Base-by-base conservation (phyloP, 2,329 filamentous ascomycete species). In the Colletotrichum caudatum region DNA sequence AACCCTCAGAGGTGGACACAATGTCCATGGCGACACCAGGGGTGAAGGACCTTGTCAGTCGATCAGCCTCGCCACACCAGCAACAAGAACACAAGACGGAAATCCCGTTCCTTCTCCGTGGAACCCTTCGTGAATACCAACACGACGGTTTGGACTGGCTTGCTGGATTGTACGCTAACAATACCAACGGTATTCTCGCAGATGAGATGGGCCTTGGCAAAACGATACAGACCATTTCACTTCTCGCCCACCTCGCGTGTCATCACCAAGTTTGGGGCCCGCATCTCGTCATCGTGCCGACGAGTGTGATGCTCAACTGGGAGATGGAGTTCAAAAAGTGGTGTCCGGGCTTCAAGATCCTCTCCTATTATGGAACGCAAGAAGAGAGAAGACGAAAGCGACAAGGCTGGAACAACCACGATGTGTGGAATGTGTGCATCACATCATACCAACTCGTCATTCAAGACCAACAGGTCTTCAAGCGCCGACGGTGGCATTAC, bases 301-400 rank as follows among this genome's bases (percentile, higher is more conserved):
- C 96, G 2, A 98, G 95, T 81, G 97, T 99, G 60, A 98, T 99
- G 88, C 89, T 99, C 74, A 99, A 99, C 79, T 99, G 96, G 96
- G 97, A 99, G 81, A 98, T 98, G 93, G 96, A 99, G 82, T 99
- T 99, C 87, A 98, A 98, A 79, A 99, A 99, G 80, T 99, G 95
- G 90, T 94, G 95, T 69, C 96, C 97, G 3, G 95, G 96, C 0
- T 99, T 99, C 86, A 98, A 98, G 80, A 97, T 99, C 67, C 86
- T 99, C 71, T 96, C 95, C 0, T 99, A 99, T 83, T 99, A 98
- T 79, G 96, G 97, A 54, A 94, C 92, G 53, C 93, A 95, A 76
- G 94, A 98, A 75, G 96, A 99, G 82, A 92, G 96, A 57, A 95
- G 94, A 79, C 88, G 92, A 75, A 98, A 98, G 81, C 92, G 97